phyloP scores from a whole-genome alignment of 208 protist species.

The Crithidia mellificae region DNA sequence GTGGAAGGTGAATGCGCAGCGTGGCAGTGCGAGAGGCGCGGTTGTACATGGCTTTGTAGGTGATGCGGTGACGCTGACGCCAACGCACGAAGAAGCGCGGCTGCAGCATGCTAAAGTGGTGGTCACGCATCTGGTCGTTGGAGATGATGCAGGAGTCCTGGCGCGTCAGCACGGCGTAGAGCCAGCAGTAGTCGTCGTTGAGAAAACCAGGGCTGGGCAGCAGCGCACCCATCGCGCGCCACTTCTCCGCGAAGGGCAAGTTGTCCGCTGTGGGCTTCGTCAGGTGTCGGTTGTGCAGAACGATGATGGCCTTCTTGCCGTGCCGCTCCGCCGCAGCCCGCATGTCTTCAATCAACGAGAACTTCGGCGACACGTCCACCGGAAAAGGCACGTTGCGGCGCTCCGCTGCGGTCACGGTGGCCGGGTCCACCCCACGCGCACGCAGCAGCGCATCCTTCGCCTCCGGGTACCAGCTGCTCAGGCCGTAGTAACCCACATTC shows the following conservation, averaged over 20 bases:
- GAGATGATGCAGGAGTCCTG: conserved; percentile 62
- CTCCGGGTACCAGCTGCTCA: conserved; percentile 73
- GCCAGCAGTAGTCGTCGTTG: conserved; percentile 90
- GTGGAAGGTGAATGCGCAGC: conserved; percentile 44
- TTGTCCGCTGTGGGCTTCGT: conserved; percentile 34
- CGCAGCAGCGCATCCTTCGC: conserved; percentile 68
- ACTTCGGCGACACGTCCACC: conserved; percentile 84
- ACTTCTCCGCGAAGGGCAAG: conserved; percentile 40
- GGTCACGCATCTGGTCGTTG: conserved; percentile 88
- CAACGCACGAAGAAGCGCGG: conserved; percentile 80
- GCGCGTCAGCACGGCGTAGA: conserved; percentile 62
- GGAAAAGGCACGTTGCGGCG: conserved; percentile 68
- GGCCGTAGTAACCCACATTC: conserved; percentile 83
- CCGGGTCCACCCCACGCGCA: conserved; percentile 43
- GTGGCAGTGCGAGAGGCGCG: conserved; percentile 26
- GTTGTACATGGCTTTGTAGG: conserved; percentile 70
- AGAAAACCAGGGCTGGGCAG: conserved; percentile 75
- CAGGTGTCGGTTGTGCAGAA: conserved; percentile 76
- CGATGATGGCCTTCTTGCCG: conserved; percentile 60
- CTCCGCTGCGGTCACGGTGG: conserved; percentile 38
- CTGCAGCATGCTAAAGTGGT: conserved; percentile 80
- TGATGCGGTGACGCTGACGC: conserved; percentile 82
- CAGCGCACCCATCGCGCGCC: conserved; percentile 40
- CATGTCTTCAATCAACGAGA: conserved; percentile 79
- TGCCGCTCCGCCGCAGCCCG: conserved; percentile 33